A percentile compares a stretch with the other conserved stretches of the same genome.
These are phyloP conservation scores for Pythium folliculosum DNA, from an alignment of 352 stramenopile species.

Conservation along the genomic window DNA sequence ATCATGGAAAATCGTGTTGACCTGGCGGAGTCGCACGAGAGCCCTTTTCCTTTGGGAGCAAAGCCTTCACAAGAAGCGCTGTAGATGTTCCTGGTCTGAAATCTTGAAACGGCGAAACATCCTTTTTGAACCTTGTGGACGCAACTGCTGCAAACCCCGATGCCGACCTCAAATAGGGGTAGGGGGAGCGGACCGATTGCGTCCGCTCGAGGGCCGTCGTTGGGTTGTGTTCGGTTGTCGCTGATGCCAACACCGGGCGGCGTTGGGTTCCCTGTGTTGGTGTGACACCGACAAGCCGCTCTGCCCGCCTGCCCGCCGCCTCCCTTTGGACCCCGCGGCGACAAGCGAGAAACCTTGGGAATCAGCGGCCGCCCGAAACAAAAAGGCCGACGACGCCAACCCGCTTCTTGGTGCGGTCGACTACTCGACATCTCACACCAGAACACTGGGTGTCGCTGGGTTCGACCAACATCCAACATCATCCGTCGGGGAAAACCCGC, in stretches of 20 bases:
- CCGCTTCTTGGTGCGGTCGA: not conserved
- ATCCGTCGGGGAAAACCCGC: not conserved
- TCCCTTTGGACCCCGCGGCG: not conserved
- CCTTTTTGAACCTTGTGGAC: not conserved
- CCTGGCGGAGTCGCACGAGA: not conserved
- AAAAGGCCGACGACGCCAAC: not conserved
- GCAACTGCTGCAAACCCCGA: not conserved
- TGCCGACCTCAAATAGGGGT: conserved; percentile 8
- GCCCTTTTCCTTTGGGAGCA: not conserved
- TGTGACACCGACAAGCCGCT: not conserved
- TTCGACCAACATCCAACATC: conserved; percentile 4
- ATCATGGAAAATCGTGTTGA: conserved; percentile 5
- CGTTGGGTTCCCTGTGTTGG: not conserved
- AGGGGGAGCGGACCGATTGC: conserved; percentile 5
- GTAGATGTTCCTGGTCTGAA: not conserved
- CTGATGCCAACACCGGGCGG: conserved; percentile 1
- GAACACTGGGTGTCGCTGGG: conserved; percentile 9
- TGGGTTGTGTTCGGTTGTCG: conserved; percentile 2
- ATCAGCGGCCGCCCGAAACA: not conserved
- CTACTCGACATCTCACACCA: not conserved
- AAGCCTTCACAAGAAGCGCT: not conserved
- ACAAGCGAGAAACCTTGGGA: conserved; percentile 3
- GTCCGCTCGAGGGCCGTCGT: conserved; percentile 7
- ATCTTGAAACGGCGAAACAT: not conserved
- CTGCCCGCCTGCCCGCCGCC: not conserved